These are phyloP conservation scores for Sclerotinia spermophila DNA, from an alignment of 2,329 filamentous ascomycete species.

Conservation along the genomic window DNA sequence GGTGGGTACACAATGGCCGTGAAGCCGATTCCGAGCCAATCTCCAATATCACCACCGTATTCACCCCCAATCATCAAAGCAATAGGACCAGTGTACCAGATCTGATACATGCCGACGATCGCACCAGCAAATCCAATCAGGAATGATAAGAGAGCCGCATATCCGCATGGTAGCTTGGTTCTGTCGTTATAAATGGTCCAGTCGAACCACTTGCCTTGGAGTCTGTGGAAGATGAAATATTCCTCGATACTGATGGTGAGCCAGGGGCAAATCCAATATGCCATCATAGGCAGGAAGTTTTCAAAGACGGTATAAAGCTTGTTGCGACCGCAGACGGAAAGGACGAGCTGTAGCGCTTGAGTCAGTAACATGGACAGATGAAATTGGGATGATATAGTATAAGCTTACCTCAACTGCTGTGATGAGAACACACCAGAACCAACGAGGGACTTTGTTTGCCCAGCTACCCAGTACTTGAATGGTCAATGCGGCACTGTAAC, in stretches of 20 bases:
- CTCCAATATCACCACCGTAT: conserved; percentile 49
- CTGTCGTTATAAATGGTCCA: conserved; percentile 54
- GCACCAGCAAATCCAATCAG: conserved; percentile 60
- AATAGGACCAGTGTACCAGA: conserved; percentile 64
- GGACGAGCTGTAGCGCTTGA: conserved; percentile 6
- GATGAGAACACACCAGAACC: conserved; percentile 42
- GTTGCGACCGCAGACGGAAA: conserved; percentile 24
- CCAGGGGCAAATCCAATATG: conserved; percentile 56
- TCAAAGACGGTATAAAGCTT: conserved; percentile 34
- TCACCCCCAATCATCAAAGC: conserved; percentile 51
- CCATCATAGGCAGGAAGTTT: conserved; percentile 55
- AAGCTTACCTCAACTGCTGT: conserved; percentile 22
- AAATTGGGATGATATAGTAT: not conserved
- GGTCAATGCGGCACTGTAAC: conserved; percentile 60
- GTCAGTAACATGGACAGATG: not conserved
- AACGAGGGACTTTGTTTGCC: conserved; percentile 54
- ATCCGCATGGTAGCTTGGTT: conserved; percentile 54
- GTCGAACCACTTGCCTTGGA: conserved; percentile 53
- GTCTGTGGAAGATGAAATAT: conserved; percentile 62
- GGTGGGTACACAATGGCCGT: conserved; percentile 47
- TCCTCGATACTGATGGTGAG: conserved; percentile 56
- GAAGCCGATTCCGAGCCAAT: conserved; percentile 50
- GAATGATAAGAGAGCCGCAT: conserved; percentile 61
- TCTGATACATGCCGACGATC: conserved; percentile 63
- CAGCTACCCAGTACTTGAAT: conserved; percentile 61